Evolutionary conservation across 2,329 filamentous ascomycete species (phyloP).

Genomic region (Diaporthe destruens): DNA sequence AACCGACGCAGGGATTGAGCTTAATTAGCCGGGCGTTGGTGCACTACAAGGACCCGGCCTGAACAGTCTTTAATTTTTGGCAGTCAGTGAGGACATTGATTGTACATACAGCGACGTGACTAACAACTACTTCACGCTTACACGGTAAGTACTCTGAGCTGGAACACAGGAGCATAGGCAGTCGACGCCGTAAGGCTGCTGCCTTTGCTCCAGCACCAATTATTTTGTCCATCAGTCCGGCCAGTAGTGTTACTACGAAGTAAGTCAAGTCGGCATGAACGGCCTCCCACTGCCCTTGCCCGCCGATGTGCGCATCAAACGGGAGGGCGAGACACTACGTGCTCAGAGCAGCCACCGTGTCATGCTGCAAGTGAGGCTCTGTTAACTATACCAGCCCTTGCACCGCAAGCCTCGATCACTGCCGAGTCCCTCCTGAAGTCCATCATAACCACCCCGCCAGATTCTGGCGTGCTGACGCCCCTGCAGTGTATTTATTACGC

Average conservation of each 20-base stretch:
- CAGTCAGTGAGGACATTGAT: not conserved
- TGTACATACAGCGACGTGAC: not conserved
- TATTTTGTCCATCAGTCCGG: not conserved
- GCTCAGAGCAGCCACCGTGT: not conserved
- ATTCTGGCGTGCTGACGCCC: not conserved
- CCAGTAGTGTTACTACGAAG: not conserved
- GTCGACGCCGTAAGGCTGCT: not conserved
- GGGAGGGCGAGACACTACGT: not conserved
- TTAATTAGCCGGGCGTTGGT: conserved; percentile 4
- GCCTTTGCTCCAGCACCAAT: not conserved
- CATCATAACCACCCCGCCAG: not conserved
- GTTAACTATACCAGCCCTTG: not conserved
- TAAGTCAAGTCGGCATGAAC: not conserved
- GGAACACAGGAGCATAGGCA: not conserved
- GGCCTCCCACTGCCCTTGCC: too few relatives aligned
- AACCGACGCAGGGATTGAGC: conserved; percentile 10
- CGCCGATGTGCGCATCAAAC: not conserved
- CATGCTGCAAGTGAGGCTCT: not conserved
- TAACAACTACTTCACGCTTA: not conserved
- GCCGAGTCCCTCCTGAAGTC: too few relatives aligned
- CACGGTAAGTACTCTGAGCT: not conserved
- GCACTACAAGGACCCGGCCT: not conserved
- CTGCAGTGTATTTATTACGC: not conserved
- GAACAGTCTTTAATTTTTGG: not conserved
- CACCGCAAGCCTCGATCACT: too few relatives aligned